These are phyloP conservation scores for Papiliotrema terrestris DNA, from an alignment of 1,284 basidiomycete species.

Conservation along the genomic window DNA sequence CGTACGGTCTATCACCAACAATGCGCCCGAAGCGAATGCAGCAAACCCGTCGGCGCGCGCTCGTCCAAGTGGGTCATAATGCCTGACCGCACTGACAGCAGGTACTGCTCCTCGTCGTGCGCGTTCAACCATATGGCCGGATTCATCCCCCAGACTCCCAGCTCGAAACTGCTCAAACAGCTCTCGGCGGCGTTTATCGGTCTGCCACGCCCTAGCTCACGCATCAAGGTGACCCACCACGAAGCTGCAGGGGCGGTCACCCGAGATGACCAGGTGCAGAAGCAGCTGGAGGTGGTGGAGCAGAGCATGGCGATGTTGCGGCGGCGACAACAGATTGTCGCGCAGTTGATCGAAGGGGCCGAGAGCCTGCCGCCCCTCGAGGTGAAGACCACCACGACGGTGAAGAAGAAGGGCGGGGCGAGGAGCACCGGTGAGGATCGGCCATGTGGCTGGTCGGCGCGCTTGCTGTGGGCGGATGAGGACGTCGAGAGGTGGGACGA, in stretches of 20 bases:
- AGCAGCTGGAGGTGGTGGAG: constrained; percentile 14
- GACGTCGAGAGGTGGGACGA: constrained; percentile 17
- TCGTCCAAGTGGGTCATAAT: constrained; percentile 37
- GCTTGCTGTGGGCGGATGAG: constrained; percentile 32
- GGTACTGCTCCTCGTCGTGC: constrained; percentile 41
- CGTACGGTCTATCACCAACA: constrained; percentile 33
- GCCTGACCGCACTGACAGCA: constrained; percentile 1
- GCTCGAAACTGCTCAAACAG: constrained; percentile 31
- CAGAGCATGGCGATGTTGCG: constrained; percentile 18
- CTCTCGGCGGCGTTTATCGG: constrained; percentile 17
- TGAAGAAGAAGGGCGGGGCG: constrained; percentile 25
- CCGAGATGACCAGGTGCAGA: constrained; percentile 8
- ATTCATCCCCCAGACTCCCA: constrained; percentile 21
- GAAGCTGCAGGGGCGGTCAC: neutral
- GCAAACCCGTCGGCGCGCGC: constrained; percentile 20
- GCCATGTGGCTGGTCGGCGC: constrained; percentile 37
- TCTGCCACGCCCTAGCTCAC: constrained; percentile 27
- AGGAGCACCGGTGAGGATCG: constrained; percentile 23
- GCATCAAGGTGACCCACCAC: constrained; percentile 18
- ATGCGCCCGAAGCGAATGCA: constrained; percentile 40
- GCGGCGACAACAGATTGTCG: constrained; percentile 28
- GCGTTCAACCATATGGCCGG: constrained; percentile 31
- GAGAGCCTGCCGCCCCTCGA: constrained; percentile 13
- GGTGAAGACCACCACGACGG: constrained; percentile 2
- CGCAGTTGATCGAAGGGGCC: constrained; percentile 14